phyloP scores from a whole-genome alignment of 768 basidiomycete species.

The Boletus fagicola region DNA sequence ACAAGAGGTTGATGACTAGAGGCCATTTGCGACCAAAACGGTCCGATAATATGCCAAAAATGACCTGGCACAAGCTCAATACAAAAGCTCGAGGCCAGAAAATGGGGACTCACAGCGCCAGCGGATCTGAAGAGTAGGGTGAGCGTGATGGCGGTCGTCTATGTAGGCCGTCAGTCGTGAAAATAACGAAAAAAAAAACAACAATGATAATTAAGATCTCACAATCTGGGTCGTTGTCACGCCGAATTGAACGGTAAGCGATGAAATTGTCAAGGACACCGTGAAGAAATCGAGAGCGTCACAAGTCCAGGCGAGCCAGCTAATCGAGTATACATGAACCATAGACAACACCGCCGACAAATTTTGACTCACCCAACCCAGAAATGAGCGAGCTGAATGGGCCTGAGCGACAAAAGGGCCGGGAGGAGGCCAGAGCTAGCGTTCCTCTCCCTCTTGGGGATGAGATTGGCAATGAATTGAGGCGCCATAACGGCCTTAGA shows the following conservation, averaged over 20 bases:
- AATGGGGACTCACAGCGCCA: conserved; percentile 51
- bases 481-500: conserved; percentile 16
- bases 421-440: conserved; percentile 37
- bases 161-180: neutral
- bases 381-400: conserved; percentile 58
- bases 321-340: conserved; percentile 22
- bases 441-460: conserved; percentile 47
- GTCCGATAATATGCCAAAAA: conserved; percentile 86
- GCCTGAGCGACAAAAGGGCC: conserved; percentile 45
- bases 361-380: conserved; percentile 46
- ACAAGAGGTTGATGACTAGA: conserved; percentile 68
- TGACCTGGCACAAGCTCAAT: conserved; percentile 33
- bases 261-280: conserved; percentile 57
- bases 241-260: conserved; percentile 48
- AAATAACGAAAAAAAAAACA: neutral
- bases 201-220: conserved; percentile 10
- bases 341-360: neutral
- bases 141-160: conserved; percentile 84
- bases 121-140: conserved; percentile 88
- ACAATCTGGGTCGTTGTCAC: conserved; percentile 44
- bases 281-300: conserved; percentile 88
- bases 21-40: conserved; percentile 95
- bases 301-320: conserved; percentile 84
- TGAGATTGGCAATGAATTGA: conserved; percentile 45
- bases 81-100: neutral